Evolutionary conservation across 805 yeast genomes (phyloP).

Genomic region (Saturnispora silvae): DNA sequence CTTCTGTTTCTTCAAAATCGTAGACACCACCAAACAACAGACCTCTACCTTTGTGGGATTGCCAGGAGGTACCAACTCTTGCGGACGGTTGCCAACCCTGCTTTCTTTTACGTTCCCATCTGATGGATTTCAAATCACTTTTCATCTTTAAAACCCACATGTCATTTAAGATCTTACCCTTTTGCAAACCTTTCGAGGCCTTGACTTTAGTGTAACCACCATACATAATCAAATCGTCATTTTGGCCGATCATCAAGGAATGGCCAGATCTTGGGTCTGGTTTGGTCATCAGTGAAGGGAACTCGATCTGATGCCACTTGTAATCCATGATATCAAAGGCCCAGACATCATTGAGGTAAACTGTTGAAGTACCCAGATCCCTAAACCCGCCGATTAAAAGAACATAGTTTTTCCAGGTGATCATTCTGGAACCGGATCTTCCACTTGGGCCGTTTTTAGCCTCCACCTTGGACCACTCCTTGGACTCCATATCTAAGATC

Average conservation of each 20-base stretch:
- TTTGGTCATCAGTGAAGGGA: conserved; percentile 65
- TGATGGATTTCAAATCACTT: conserved; percentile 58
- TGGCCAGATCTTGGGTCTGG: conserved; percentile 96
- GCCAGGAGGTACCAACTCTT: conserved; percentile 91
- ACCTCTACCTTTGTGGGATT: conserved; percentile 83
- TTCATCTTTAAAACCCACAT: conserved; percentile 85
- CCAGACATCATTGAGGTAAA: conserved; percentile 84
- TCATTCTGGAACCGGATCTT: conserved; percentile 85
- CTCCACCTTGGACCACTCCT: conserved; percentile 88
- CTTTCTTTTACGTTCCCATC: conserved; percentile 86
- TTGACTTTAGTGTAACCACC: conserved; percentile 95
- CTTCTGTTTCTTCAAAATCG: conserved; percentile 93
- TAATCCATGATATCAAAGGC: conserved; percentile 80
- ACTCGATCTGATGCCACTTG: conserved; percentile 85
- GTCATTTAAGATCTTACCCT: conserved; percentile 82
- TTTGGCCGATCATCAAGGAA: conserved; percentile 56
- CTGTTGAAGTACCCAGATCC: conserved; percentile 75
- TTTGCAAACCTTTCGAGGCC: conserved; percentile 77
- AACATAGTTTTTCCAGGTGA: conserved; percentile 85
- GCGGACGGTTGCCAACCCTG: conserved; percentile 89
- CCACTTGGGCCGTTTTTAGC: conserved; percentile 63
- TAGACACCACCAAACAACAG: conserved; percentile 91
- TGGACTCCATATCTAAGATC: conserved; percentile 74
- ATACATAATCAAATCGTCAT: conserved; percentile 75
- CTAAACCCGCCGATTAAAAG: conserved; percentile 87